A percentile compares a stretch with the other conserved stretches of the same genome.
phyloP scores from a whole-genome alignment of 208 protist species.

The Angomonas ambiguus region DNA sequence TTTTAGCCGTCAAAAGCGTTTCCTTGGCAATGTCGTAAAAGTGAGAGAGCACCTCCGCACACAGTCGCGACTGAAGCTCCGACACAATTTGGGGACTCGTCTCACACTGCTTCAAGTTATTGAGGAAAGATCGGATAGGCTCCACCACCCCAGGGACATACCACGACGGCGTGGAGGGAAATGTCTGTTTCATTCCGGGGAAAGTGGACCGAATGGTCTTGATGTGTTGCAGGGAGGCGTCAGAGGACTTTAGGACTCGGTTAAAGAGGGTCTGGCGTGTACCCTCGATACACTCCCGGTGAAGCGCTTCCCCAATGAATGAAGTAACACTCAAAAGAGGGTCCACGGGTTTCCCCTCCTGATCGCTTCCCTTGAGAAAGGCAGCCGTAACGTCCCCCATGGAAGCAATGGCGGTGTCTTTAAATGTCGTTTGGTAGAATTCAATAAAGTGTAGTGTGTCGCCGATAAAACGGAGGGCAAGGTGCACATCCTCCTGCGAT shows the following conservation, averaged over 20 bases:
- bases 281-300: slow-evolving; percentile 18
- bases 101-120: slow-evolving; percentile 14
- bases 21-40: slow-evolving; percentile 60
- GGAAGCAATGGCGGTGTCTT: too few species aligned
- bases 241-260: slow-evolving; percentile 32
- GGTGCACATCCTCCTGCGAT: background rate
- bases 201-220: slow-evolving; percentile 70
- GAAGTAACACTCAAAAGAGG: background rate
- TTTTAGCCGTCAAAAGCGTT: slow-evolving; percentile 75
- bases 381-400: background rate
- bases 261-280: slow-evolving; percentile 21
- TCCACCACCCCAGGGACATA: slow-evolving; percentile 51
- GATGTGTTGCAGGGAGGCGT: slow-evolving; percentile 58
- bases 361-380: background rate
- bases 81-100: background rate
- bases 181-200: slow-evolving; percentile 59
- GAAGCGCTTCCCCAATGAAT: slow-evolving; percentile 13
- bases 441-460: background rate
- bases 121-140: slow-evolving; percentile 46
- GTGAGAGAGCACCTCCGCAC: slow-evolving; percentile 22
- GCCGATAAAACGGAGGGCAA: background rate
- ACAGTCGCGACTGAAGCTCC: slow-evolving; percentile 3
- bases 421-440: background rate
- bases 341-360: background rate
- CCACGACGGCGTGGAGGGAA: slow-evolving; percentile 69